A percentile compares a stretch with the other conserved stretches of the same genome.
phyloP scores from a whole-genome alignment of 2,329 filamentous ascomycete genomes.

The Colletotrichum musicola region DNA sequence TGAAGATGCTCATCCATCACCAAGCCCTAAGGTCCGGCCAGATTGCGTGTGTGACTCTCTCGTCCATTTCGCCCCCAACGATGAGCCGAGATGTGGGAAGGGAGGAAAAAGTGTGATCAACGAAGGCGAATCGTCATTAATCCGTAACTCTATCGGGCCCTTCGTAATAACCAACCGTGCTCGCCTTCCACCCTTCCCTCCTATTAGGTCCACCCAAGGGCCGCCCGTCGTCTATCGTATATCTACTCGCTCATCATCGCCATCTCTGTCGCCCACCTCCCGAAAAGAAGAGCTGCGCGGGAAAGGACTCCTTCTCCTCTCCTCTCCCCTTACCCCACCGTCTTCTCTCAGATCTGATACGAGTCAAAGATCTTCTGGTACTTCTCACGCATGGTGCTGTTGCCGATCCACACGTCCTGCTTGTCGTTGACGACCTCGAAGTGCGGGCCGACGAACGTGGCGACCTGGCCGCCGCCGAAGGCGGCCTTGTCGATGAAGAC shows the following conservation, averaged over 20 bases:
- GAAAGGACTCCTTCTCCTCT: too few relatives aligned
- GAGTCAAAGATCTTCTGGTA: constrained; percentile 44
- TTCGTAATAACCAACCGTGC: not conserved
- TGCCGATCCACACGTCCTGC: constrained; percentile 44
- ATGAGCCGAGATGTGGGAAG: not conserved
- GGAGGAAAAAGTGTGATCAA: not conserved
- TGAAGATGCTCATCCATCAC: not conserved
- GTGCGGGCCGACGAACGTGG: constrained; percentile 43
- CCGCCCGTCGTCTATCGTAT: not conserved
- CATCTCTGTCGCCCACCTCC: too few relatives aligned
- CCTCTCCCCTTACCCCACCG: not conserved
- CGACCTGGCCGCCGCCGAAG: constrained; percentile 45
- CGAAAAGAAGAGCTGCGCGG: too few relatives aligned
- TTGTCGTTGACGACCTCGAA: constrained; percentile 43
- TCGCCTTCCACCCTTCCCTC: not conserved
- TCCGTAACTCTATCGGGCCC: not conserved
- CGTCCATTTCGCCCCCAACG: not conserved
- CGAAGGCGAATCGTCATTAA: not conserved
- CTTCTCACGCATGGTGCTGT: constrained; percentile 34
- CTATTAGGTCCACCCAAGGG: not conserved
- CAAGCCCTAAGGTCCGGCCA: not conserved
- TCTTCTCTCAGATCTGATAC: constrained; percentile 11
- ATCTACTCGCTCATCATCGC: not conserved
- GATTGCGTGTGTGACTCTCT: not conserved
- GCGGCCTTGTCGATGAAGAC: constrained; percentile 47